Conservation (phyloP, 176 grass and related monocot genomes). For the Lolium multiflorum region DNA sequence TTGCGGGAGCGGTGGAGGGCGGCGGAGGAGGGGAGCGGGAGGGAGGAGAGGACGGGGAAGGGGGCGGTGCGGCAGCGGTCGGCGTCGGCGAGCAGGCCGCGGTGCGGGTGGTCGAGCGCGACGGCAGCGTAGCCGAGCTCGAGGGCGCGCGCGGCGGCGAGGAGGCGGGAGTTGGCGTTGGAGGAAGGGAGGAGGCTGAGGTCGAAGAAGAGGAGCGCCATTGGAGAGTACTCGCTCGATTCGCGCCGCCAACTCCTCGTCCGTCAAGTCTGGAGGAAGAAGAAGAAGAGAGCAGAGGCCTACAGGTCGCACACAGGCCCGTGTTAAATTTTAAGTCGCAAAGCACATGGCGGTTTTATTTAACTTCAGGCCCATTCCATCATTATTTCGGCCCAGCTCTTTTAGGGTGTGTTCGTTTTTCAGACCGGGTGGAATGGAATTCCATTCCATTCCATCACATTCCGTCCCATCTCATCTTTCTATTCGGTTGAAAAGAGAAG, state of each 20-base stretch:
- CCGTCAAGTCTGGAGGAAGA: neutral
- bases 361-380: neutral
- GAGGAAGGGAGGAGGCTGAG: constrained; percentile 56
- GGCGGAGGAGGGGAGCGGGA: constrained; percentile 54
- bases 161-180: constrained; percentile 17
- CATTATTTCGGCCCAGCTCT: neutral
- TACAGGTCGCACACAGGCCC: neutral
- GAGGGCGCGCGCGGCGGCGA: constrained; percentile 37
- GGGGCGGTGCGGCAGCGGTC: constrained; percentile 56
- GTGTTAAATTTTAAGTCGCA: neutral
- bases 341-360: neutral
- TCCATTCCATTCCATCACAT: no score
- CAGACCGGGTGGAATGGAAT: no score
- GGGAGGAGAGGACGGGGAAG: constrained; percentile 59
- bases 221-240: neutral
- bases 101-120: constrained; percentile 66
- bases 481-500: no score
- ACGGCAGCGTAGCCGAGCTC: constrained; percentile 44
- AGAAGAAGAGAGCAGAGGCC: neutral
- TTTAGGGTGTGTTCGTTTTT: no score
- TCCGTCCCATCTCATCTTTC: no score
- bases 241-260: constrained; percentile 9
- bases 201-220: constrained; percentile 59
- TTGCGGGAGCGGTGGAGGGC: constrained; percentile 58
- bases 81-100: constrained; percentile 62